phyloP scores from a whole-genome alignment of 1,139 yeast genomes.

The Yamadazyma atmosphaerica region DNA sequence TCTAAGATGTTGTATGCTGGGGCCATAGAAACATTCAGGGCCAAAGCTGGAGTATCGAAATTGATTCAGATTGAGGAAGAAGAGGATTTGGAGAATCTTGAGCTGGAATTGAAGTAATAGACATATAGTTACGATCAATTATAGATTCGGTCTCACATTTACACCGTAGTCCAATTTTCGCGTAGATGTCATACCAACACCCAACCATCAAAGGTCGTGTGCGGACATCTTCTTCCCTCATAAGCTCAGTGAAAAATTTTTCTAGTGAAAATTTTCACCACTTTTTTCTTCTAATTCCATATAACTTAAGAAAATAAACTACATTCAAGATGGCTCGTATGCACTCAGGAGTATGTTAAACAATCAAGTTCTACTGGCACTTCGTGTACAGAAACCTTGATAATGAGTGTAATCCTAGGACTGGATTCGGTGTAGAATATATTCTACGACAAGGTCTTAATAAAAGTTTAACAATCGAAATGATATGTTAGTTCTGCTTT shows the following conservation, averaged over 20 bases:
- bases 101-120: constrained; percentile 15
- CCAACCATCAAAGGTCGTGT: constrained; percentile 1
- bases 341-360: constrained; percentile 72
- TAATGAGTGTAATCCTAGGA: constrained; percentile 13
- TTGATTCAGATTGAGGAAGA: constrained; percentile 59
- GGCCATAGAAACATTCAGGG: constrained; percentile 76
- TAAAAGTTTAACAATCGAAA: constrained; percentile 14
- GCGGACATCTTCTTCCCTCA: not conserved
- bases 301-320: constrained; percentile 20
- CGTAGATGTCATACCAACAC: too few species aligned
- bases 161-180: too few species aligned
- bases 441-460: constrained; percentile 15
- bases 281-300: constrained; percentile 10
- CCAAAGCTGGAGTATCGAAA: constrained; percentile 74
- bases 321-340: constrained; percentile 75
- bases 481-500: constrained; percentile 14
- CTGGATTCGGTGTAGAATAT: constrained; percentile 14
- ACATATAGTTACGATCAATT: not conserved
- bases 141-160: constrained; percentile 1
- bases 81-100: constrained; percentile 59
- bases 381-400: constrained; percentile 5
- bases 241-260: constrained; percentile 19
- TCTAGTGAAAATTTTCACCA: constrained; percentile 9
- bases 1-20: constrained; percentile 88
- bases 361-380: constrained; percentile 1